Base-by-base conservation (phyloP, 768 basidiomycete species). In the Agaricus bisporus region DNA sequence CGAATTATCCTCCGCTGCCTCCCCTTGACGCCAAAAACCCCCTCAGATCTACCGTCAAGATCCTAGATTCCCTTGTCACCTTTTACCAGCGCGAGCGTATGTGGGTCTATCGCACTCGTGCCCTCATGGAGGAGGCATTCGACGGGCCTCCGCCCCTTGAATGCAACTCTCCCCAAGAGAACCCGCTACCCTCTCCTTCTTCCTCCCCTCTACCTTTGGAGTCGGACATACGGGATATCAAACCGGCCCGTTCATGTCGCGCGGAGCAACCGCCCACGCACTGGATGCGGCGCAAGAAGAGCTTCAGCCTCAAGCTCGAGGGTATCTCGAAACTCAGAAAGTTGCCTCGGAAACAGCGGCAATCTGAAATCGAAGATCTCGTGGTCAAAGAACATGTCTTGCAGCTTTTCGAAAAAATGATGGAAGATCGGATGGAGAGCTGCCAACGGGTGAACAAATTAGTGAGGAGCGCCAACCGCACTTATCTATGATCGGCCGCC, bases 351-450 rank as follows among this genome's bases (percentile, higher is more conserved):
- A 62, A 60, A 48, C 60, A 56, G 46, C 57, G 59, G 41, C 28
- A 46, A 57, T 57, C 28, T 47, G 22, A 51, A 22, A 63, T 55
- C 46, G 49, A 32, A 6, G 57, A 55, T 41, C 49, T 59, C 46
- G 48, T 18, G 45, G 49, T 50, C 54, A 63, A 65, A 41, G 76
- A 81, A 25, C 78, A 74, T 50, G 75, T 89, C 49, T 69, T 89
- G 56, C 77, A 81, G 60, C 77, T 82, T 73, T 86, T 85, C 61
- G 83, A 83, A 54, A 77, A 80, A 56, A 82, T 89, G 71, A 79
- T 88, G 73, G 83, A 86, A 60, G 74, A 81, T 2, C 77, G 87
- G 51, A 81, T 89, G 77, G 86, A 88, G 66, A 87, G 84, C 61
- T 89, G 87, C 65, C 76, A 83, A 58, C 74, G 85, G 32, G 73